Evolutionary conservation across 106 monocot genomes (phyloP), one percentile per base, ranked within the genome.

Genomic region (Triglochin maritima): DNA sequence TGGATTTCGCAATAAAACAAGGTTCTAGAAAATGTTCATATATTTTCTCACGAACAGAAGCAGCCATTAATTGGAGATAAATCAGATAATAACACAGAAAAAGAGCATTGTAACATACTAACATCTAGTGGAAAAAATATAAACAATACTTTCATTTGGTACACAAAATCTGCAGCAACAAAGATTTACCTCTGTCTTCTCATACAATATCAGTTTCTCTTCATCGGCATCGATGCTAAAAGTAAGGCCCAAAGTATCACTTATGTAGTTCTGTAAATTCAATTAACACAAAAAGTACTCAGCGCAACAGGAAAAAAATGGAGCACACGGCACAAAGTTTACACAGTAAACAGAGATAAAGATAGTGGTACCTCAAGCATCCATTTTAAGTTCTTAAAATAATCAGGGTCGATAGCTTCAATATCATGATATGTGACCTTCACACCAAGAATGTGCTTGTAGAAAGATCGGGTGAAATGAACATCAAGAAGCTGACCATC

Each of bases 171-270:
- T 8, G 11, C 0, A 52, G 7, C 11, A 52, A 2, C 9, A 52
- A 52, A 52, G 11, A 52, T 11, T 65, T 81, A 91, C 96, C 85
- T 96, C 88, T 64, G 81, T 74, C 50, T 59, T 88, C 81, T 96
- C 96, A 77, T 86, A 96, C 29, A 96, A 74, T 78, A 96, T 96
- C 46, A 81, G 76, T 78, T 96, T 90, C 74, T 96, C 96, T 69
- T 96, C 96, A 83, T 96, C 96, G 49, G 96, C 90, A 79, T 96
- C 96, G 79, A 96, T 84, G 71, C 87, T 96, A 46, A 96, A 96
- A 46, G 96, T 90, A 53, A 96, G 85, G 63, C 88, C 96, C 74
- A 88, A 80, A 59, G 91, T 64, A 73, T 96, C 90, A 72, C 82
- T 88, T 60, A 96, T 86, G 57, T 96, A 90, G 77, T 96, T 96